phyloP scores from a whole-genome alignment of 176 grass and related monocot species.

The Aechmea fasciata region DNA sequence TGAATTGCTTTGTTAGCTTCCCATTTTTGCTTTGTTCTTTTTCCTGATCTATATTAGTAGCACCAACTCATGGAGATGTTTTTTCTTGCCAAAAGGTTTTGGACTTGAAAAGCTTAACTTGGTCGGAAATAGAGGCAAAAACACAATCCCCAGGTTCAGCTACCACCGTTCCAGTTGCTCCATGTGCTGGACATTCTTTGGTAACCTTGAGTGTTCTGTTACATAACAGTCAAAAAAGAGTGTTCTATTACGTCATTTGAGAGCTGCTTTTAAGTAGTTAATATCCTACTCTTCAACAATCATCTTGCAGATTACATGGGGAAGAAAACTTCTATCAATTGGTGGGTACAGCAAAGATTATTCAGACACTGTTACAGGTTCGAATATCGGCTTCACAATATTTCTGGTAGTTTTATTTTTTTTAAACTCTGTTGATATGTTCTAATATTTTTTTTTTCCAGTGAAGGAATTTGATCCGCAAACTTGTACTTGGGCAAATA shows the following conservation, averaged over 20 bases:
- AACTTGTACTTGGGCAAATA: slow-evolving; percentile 77
- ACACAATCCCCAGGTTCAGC: slow-evolving; percentile 43
- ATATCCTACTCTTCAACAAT: background rate
- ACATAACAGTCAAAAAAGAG: background rate
- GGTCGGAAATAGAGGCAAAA: slow-evolving; percentile 89
- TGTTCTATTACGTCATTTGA: background rate
- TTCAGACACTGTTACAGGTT: slow-evolving; percentile 86
- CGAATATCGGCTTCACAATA: slow-evolving; percentile 16
- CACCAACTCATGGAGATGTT: background rate
- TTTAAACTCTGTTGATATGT: slow-evolving; percentile 5
- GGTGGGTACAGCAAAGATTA: slow-evolving; percentile 86
- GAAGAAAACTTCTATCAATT: slow-evolving; percentile 79
- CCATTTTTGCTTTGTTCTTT: background rate
- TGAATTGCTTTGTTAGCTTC: background rate
- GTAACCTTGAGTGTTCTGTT: slow-evolving; percentile 31
- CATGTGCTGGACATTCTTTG: slow-evolving; percentile 97
- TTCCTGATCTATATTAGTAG: background rate
- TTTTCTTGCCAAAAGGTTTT: slow-evolving; percentile 45
- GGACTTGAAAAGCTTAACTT: slow-evolving; percentile 83
- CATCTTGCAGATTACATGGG: slow-evolving; percentile 64
- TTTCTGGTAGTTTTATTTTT: slow-evolving; percentile 12
- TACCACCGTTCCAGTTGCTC: slow-evolving; percentile 38
- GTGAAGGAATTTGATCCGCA: slow-evolving; percentile 99
- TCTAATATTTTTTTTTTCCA: slow-evolving; percentile 46
- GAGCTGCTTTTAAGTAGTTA: background rate